A percentile compares a stretch with the other conserved stretches of the same genome.
phyloP scores from a whole-genome alignment of 2,329 filamentous ascomycete genomes.

The Aspergillus hiratsukae region DNA sequence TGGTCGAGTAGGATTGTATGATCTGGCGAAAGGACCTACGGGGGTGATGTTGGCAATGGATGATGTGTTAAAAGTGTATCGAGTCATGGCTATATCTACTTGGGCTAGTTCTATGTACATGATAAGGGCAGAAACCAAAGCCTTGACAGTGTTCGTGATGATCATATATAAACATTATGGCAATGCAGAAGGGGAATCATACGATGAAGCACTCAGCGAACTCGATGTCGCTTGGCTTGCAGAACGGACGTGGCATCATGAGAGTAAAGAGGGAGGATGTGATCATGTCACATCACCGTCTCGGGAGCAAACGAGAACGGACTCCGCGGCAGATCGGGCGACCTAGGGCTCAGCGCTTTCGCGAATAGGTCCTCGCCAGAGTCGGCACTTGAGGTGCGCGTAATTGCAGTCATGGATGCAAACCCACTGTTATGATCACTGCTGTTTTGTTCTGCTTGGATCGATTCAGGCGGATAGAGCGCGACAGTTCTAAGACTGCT shows the following conservation, averaged over 20 bases:
- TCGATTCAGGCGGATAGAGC: conserved; percentile 34
- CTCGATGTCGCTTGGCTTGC: not conserved
- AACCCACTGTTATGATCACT: conserved; percentile 21
- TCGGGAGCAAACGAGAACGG: conserved; percentile 63
- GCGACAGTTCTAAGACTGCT: conserved; percentile 29
- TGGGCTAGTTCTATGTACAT: not conserved
- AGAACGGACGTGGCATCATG: not conserved
- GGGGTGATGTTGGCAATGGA: not conserved
- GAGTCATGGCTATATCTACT: not conserved
- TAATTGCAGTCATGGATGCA: conserved; percentile 29
- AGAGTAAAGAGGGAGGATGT: conserved; percentile 8
- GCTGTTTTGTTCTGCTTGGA: conserved; percentile 33
- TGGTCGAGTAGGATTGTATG: not conserved
- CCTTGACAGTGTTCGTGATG: conserved; percentile 1
- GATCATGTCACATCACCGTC: conserved; percentile 11
- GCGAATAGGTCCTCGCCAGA: conserved; percentile 81
- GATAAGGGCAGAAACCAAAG: not conserved
- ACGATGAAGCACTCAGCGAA: not conserved
- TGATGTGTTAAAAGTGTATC: not conserved
- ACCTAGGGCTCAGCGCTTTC: conserved; percentile 77
- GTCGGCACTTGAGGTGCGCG: conserved; percentile 40
- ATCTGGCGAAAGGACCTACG: not conserved
- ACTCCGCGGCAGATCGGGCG: conserved; percentile 78
- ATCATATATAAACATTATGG: conserved; percentile 8
- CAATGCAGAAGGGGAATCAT: conserved; percentile 25